Base-by-base conservation (phyloP, 2,329 filamentous ascomycete genomes). In the Thermochaetoides dissita region DNA sequence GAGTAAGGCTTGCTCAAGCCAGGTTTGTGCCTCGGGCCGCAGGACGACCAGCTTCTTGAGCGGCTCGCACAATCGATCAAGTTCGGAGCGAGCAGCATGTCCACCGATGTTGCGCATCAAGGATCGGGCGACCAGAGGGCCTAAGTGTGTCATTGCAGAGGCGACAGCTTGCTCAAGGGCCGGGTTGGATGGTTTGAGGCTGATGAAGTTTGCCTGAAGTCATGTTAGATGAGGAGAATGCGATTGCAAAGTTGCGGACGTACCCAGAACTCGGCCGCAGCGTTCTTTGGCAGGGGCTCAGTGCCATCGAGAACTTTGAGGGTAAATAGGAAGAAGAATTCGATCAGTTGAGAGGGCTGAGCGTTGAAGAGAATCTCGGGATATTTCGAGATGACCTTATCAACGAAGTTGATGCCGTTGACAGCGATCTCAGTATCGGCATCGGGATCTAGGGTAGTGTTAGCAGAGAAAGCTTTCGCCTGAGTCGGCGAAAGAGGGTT, bases 261-360 rank as follows among this genome's bases (percentile, higher is more conserved):
- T 61, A 81, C 78, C 83, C 85, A 91, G 47, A 93, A 84, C 29
- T 81, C 76, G 7, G 79, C 74, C 1, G 84, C 74, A 3, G 81
- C 74, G 30, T 72, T 72, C 60, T 91, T 93, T 0, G 84, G 81
- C 8, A 93, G 63, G 0, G 81, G 77, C 45, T 91, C 84, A 30
- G 70, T 75, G 9, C 79, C 80, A 36, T 79, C 71, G 6, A 93
- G 63, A 7, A 84, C 77, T 51, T 75, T 72, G 9, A 91, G 63
- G 0, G 78, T 73, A 53, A 89, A 88, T 41, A 79, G 62, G 53
- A 93, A 81, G 46, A 86, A 71, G 51, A 70, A 75, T 45, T 81
- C 76, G 1, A 81, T 66, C 8, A 70, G 66, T 1, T 71, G 67
- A 8, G 68, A 58, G 4, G 75, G 67, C 40, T 79, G 70, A 7